A percentile compares a stretch with the other conserved stretches of the same genome.
phyloP scores from a whole-genome alignment of 495 filamentous ascomycete genomes.

The Monascus purpureus region DNA sequence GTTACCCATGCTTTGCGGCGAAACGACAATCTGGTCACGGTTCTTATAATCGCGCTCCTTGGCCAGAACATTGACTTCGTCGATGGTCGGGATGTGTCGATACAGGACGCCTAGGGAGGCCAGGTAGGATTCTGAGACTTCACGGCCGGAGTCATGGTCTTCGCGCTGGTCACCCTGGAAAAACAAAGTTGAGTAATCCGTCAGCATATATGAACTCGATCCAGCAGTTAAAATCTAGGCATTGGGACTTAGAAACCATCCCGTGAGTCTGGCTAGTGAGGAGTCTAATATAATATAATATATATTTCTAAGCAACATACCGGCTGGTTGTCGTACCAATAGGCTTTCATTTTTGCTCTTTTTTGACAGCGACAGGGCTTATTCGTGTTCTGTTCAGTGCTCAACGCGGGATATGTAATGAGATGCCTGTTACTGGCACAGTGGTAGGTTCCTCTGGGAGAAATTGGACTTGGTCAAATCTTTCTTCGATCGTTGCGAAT shows the following conservation, averaged over 20 bases:
- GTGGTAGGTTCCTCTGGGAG: too few species aligned
- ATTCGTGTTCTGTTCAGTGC: conserved; percentile 23
- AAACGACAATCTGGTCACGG: conserved; percentile 85
- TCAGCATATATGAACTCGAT: too few species aligned
- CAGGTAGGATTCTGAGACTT: conserved; percentile 47
- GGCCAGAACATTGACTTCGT: conserved; percentile 59
- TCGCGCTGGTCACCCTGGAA: conserved; percentile 87
- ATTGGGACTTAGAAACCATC: too few species aligned
- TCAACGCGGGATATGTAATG: too few species aligned
- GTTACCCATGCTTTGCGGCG: conserved; percentile 72
- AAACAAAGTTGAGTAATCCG: too few species aligned
- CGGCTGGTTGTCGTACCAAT: conserved; percentile 66
- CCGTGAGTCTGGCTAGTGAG: too few species aligned
- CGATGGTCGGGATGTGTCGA: conserved; percentile 48
- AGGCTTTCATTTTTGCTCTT: conserved; percentile 65
- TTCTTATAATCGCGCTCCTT: conserved; percentile 74
- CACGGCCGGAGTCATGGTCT: conserved; percentile 69
- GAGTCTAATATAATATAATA: too few species aligned
- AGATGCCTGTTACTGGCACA: too few species aligned
- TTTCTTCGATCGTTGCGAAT: too few species aligned
- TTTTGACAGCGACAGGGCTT: neutral
- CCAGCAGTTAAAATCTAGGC: too few species aligned
- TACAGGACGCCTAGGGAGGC: conserved; percentile 64
- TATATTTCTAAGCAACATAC: conserved; percentile 34
- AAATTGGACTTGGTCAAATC: too few species aligned